A percentile compares a stretch with the other conserved stretches of the same genome.
phyloP scores from a whole-genome alignment of 2,329 filamentous ascomycete genomes.

The Fusarium sp. region DNA sequence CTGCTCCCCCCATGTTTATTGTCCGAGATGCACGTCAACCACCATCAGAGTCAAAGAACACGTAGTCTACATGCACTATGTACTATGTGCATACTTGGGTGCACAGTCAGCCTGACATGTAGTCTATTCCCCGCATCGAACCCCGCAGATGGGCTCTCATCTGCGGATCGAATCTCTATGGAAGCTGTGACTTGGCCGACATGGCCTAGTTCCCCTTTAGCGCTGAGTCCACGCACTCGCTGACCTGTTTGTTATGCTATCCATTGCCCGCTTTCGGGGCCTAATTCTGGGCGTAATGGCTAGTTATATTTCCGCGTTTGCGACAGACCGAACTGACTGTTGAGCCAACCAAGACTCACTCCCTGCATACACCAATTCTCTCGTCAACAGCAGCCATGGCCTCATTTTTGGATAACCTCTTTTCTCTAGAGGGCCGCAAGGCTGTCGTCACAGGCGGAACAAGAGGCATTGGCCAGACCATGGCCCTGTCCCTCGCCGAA shows the following conservation, averaged over 20 bases:
- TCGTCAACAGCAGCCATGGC: background rate
- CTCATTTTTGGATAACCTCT: conserved; percentile 44
- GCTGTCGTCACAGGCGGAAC: conserved; percentile 66
- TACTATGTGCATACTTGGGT: too few species aligned
- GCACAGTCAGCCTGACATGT: background rate
- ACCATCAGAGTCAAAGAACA: background rate
- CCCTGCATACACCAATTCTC: background rate
- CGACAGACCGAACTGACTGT: background rate
- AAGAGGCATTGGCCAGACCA: conserved; percentile 65
- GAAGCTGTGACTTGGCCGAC: background rate
- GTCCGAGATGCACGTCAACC: background rate
- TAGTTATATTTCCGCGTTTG: background rate
- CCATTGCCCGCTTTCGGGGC: background rate
- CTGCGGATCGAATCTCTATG: conserved; percentile 4
- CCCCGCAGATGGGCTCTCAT: background rate
- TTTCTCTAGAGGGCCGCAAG: conserved; percentile 64
- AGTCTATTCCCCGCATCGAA: conserved; percentile 8
- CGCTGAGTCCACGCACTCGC: background rate
- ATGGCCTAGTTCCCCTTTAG: background rate
- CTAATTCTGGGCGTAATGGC: background rate
- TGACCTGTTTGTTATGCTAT: background rate
- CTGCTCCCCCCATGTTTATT: conserved; percentile 13
- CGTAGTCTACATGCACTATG: too few species aligned
- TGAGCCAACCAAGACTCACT: background rate
- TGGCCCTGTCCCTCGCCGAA: conserved; percentile 66